A percentile compares a stretch with the other conserved stretches of the same genome.
Conservation (phyloP, 495 filamentous ascomycete species). For the Cudoniella acicularis region DNA sequence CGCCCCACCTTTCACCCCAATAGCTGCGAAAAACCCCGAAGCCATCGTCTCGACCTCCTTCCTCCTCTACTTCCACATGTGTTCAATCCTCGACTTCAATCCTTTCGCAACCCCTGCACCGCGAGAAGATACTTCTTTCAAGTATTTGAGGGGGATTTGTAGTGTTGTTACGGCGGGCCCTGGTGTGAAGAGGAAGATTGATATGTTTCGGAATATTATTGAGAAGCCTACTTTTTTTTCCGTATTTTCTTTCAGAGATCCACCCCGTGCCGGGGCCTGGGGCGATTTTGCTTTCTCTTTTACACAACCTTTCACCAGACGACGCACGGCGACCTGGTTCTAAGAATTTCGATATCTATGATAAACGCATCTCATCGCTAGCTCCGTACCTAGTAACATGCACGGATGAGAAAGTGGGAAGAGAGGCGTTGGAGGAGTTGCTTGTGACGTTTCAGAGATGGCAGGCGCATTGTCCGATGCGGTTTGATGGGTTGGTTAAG, state of each 20-base stretch:
- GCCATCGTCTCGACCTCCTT: slow-evolving; percentile 12
- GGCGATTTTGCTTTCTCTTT: neutral
- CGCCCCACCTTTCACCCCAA: neutral
- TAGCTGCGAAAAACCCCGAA: neutral
- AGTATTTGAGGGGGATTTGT: neutral
- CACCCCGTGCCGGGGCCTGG: neutral
- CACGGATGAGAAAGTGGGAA: neutral
- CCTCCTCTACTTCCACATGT: slow-evolving; percentile 6
- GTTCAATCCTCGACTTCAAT: slow-evolving; percentile 9
- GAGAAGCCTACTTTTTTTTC: neutral
- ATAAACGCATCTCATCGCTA: neutral
- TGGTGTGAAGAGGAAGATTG: neutral
- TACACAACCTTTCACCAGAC: neutral
- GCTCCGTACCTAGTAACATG: neutral
- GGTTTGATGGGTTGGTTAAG: slow-evolving; percentile 25
- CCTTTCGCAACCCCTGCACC: neutral
- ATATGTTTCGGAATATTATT: neutral
- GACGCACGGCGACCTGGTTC: neutral
- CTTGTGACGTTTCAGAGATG: neutral
- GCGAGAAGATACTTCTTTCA: neutral
- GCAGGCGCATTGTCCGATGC: neutral
- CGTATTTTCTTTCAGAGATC: neutral
- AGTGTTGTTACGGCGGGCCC: neutral
- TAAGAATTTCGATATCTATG: neutral
- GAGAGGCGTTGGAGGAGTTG: neutral